A percentile compares a stretch with the other conserved stretches of the same genome.
These are phyloP conservation scores for Batrachochytrium dendrobatidis DNA, from an alignment of 371 early-diverging fungal genomes.

Conservation along the genomic window DNA sequence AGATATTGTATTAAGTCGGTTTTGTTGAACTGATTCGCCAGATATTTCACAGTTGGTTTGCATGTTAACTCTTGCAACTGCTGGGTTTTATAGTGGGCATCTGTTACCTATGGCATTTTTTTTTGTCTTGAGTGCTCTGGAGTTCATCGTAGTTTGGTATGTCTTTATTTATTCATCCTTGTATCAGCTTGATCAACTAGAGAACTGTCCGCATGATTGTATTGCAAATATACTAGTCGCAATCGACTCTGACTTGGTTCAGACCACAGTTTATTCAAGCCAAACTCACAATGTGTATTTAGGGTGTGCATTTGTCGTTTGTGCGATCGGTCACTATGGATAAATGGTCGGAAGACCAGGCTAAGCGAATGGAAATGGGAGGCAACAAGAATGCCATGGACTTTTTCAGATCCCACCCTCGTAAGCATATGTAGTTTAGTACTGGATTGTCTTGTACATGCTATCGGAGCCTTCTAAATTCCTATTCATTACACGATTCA, in stretches of 20 bases:
- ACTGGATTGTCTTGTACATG: background rate
- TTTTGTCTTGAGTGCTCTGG: conserved; percentile 97
- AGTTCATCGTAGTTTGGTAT: conserved; percentile 30
- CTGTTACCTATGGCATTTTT: conserved; percentile 90
- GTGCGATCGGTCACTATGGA: conserved; percentile 98
- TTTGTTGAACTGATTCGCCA: too few relatives aligned
- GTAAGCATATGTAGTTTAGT: conserved; percentile 9
- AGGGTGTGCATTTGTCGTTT: conserved; percentile 92
- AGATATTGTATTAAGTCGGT: too few relatives aligned
- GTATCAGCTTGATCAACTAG: background rate
- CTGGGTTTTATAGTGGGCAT: conserved; percentile 96
- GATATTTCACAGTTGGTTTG: too few relatives aligned
- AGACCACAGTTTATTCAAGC: conserved; percentile 1
- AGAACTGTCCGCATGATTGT: background rate
- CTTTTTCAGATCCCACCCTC: conserved; percentile 77
- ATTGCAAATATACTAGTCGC: conserved; percentile 15
- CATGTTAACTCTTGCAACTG: too few relatives aligned
- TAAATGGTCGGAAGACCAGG: conserved; percentile 92
- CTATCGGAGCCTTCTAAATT: background rate
- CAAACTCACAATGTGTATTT: conserved; percentile 9
- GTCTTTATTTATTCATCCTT: background rate
- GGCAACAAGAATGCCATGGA: conserved; percentile 85
- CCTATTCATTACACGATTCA: background rate
- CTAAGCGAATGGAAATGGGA: conserved; percentile 89
- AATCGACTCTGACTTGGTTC: background rate